Evolutionary conservation across 495 filamentous ascomycete species (phyloP).

Genomic region (Parathielavia hyrcaniae): DNA sequence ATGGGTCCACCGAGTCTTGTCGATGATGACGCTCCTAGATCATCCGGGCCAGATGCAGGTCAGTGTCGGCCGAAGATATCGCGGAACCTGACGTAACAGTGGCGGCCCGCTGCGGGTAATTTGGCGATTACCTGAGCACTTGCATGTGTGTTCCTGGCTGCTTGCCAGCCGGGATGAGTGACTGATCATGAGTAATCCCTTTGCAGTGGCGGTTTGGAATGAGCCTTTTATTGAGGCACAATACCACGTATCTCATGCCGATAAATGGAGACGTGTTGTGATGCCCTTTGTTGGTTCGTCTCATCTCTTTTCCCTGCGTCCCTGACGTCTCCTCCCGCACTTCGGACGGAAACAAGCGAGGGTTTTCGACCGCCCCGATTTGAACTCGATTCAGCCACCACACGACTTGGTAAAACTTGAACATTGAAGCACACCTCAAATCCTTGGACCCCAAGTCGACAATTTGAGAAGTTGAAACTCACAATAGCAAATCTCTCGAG

Average conservation of each 20-base stretch:
- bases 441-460: too few relatives aligned
- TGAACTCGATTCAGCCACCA: too few relatives aligned
- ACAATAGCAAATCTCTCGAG: too few relatives aligned
- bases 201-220: neutral
- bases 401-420: too few relatives aligned
- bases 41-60: too few relatives aligned
- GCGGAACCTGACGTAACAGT: constrained; percentile 11
- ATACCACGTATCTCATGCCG: neutral
- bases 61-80: constrained; percentile 5
- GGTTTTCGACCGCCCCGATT: too few relatives aligned
- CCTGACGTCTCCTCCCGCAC: neutral
- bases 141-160: neutral
- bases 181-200: constrained; percentile 5
- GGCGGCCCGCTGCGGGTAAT: neutral
- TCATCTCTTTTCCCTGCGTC: neutral
- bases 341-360: neutral
- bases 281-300: neutral
- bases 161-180: neutral
- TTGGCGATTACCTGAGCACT: neutral
- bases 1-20: too few relatives aligned
- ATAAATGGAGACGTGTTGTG: neutral
- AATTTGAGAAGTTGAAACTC: too few relatives aligned
- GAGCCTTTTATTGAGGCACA: neutral
- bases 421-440: too few relatives aligned
- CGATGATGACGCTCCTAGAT: too few relatives aligned